Evolutionary conservation across 164 flowering plant genomes (phyloP), one percentile per base, ranked within the genome.

Genomic region (Umbellularia californica): DNA sequence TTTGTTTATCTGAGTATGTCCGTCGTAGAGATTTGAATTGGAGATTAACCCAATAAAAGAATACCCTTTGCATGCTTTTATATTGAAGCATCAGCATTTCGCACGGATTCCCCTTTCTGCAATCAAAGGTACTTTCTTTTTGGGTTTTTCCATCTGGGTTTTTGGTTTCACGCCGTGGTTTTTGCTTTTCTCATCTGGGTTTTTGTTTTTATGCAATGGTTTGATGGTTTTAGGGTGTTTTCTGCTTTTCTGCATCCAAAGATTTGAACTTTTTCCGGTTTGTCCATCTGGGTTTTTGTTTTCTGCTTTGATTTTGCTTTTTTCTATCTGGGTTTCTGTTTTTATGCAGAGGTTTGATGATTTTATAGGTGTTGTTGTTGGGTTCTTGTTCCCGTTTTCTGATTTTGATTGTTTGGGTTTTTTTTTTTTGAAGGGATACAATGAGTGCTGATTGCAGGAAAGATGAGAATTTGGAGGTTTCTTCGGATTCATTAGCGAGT

Each of bases 401-500:
- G 19, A 58, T 68, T 24, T 74, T 33, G 28, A 10, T 70, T 58
- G 64, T 70, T 17, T 65, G 51, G 69, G 4, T 1, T 72, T 65
- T 30, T 30, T 30, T 30, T 47, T 62, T 13, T 75, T 72, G 70
- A 70, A 69, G 80, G 76, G 77, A 77, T 50, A 30, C 41, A 72
- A 79, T 75, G 83, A 81, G 28, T 51, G 23, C 25, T 12, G 71
- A 22, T 41, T 15, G n/a, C 47, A 47, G 70, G 60, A 67, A 60
- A 7, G 2, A 66, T 50, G 81, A 81, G 41, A 76, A 77, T 60
- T 68, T 28, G 30, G 58, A 30, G 30, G 66, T 58, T 28, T 62
- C 82, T 30, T 62, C 77, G 69, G 83, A 82, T 69, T 65, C 69
- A 63, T 69, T 65, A 65, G 87, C 84, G 77, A 75, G 81, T 64